phyloP scores from a whole-genome alignment of 192 early-diverging fungal genomes.

The Ambispora gerdemannii region DNA sequence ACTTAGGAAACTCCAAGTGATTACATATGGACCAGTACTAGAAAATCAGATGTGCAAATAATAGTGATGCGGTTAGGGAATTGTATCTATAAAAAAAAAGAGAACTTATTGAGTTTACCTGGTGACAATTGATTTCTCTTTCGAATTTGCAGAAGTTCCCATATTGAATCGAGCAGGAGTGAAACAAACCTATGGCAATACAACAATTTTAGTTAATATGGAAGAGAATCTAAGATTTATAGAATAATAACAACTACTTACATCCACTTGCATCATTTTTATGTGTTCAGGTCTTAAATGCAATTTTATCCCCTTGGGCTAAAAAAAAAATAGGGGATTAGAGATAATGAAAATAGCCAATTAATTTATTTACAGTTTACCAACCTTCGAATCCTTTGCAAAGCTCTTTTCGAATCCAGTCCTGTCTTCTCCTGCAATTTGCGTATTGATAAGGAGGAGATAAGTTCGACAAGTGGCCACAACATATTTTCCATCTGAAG shows the following conservation, averaged over 20 bases:
- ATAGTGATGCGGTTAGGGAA: neutral
- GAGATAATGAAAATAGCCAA: neutral
- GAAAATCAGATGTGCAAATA: neutral
- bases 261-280: conserved; percentile 63
- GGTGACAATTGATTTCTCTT: conserved; percentile 83
- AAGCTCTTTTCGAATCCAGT: conserved; percentile 71
- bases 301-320: conserved; percentile 64
- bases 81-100: neutral
- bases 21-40: conserved; percentile 81
- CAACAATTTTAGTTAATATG: neutral
- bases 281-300: conserved; percentile 88
- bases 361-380: neutral
- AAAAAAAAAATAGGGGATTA: neutral
- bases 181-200: conserved; percentile 54
- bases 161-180: conserved; percentile 90
- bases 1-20: conserved; percentile 87
- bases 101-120: conserved; percentile 31
- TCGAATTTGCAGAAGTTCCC: conserved; percentile 55
- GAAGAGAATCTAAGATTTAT: neutral
- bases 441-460: conserved; percentile 77
- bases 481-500: conserved; percentile 78
- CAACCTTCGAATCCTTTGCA: conserved; percentile 61
- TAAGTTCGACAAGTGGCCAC: conserved; percentile 88
- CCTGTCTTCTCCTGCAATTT: conserved; percentile 46
- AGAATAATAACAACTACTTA: conserved; percentile 1